These are phyloP conservation scores for Gelatoporia subvermispora DNA, from an alignment of 768 basidiomycete genomes.

Conservation along the genomic window DNA sequence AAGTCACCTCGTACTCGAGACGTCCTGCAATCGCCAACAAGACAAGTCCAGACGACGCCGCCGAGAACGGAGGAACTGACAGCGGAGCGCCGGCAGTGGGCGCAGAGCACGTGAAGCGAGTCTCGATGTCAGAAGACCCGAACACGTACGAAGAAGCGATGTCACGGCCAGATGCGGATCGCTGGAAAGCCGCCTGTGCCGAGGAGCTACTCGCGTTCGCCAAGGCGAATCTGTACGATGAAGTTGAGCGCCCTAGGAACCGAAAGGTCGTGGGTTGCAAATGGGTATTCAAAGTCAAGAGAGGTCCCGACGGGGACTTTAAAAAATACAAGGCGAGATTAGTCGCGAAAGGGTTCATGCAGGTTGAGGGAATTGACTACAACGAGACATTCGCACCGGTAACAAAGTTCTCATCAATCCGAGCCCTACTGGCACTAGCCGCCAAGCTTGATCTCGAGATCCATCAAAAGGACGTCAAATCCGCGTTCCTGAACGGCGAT, in stretches of 20 bases:
- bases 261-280: slow-evolving; percentile 15
- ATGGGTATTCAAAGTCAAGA: slow-evolving; percentile 32
- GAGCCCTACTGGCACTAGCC: slow-evolving; percentile 30
- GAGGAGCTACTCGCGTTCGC: not conserved
- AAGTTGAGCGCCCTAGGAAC: too few relatives aligned
- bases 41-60: too few relatives aligned
- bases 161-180: not conserved
- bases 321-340: slow-evolving; percentile 31
- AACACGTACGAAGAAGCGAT: not conserved
- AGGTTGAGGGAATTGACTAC: slow-evolving; percentile 31
- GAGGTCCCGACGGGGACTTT: slow-evolving; percentile 22
- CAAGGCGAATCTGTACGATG: too few relatives aligned
- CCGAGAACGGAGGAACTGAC: too few relatives aligned
- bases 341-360: slow-evolving; percentile 33
- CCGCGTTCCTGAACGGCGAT: slow-evolving; percentile 35
- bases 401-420: slow-evolving; percentile 21
- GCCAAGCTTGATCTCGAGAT: slow-evolving; percentile 31
- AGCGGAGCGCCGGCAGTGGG: too few relatives aligned
- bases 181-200: not conserved
- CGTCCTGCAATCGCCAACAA: not conserved
- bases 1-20: slow-evolving; percentile 10
- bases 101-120: too few relatives aligned
- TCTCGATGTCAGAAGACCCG: too few relatives aligned
- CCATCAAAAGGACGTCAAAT: slow-evolving; percentile 37
- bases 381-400: too few relatives aligned